These are phyloP conservation scores for Cyberlindnera americana DNA, from an alignment of 805 yeast genomes.

Conservation along the genomic window DNA sequence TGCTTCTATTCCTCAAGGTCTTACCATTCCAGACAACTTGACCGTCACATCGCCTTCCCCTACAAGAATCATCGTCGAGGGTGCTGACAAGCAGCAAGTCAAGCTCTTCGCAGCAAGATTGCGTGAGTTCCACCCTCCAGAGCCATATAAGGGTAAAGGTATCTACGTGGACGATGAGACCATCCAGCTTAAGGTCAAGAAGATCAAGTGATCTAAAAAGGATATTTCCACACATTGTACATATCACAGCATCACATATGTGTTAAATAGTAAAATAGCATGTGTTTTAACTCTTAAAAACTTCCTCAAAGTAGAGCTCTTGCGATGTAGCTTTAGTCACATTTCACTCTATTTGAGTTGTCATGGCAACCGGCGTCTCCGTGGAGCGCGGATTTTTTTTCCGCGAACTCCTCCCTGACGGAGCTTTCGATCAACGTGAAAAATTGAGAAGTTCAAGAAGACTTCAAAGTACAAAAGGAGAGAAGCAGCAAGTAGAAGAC, in stretches of 20 bases:
- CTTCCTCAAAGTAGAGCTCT: not conserved
- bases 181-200: constrained; percentile 84
- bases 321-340: too few relatives aligned
- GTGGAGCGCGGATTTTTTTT: too few relatives aligned
- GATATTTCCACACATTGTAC: constrained; percentile 3
- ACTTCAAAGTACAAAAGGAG: not conserved
- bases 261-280: not conserved
- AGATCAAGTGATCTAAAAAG: constrained; percentile 69
- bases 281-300: not conserved
- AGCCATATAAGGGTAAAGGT: constrained; percentile 98
- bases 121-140: constrained; percentile 89
- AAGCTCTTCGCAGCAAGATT: constrained; percentile 84
- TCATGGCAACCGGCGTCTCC: too few relatives aligned
- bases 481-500: not conserved
- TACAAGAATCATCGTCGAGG: constrained; percentile 80
- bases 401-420: too few relatives aligned
- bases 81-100: constrained; percentile 83
- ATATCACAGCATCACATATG: constrained; percentile 2
- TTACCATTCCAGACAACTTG: constrained; percentile 73
- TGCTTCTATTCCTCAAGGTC: constrained; percentile 73
- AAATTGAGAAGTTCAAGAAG: too few relatives aligned
- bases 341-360: too few relatives aligned
- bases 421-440: constrained; percentile 1
- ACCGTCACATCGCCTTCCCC: constrained; percentile 78
- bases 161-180: constrained; percentile 90